Conservation (phyloP, 371 early-diverging fungal genomes). For the Dichotomocladium elegans region DNA sequence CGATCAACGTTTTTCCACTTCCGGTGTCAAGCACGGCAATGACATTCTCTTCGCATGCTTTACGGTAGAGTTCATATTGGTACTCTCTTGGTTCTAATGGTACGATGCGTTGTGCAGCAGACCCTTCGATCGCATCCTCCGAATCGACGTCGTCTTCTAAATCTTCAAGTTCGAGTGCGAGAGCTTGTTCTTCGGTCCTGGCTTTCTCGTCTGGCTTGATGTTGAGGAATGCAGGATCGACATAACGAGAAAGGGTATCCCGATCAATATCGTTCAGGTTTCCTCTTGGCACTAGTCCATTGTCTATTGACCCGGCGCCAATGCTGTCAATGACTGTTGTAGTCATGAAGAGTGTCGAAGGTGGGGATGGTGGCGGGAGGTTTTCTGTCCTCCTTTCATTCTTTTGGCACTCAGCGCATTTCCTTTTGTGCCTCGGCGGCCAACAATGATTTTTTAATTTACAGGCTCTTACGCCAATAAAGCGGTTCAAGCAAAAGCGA, state of each 20-base stretch:
- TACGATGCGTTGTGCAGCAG: constrained; percentile 4
- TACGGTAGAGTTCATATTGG: constrained; percentile 71
- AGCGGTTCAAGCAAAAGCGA: too few relatives aligned
- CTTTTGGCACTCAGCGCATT: too few relatives aligned
- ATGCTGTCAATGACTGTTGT: too few relatives aligned
- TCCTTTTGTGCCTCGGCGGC: too few relatives aligned
- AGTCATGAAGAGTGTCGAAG: too few relatives aligned
- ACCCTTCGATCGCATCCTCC: constrained; percentile 5
- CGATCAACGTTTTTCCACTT: constrained; percentile 90
- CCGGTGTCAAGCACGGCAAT: constrained; percentile 91
- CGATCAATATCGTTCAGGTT: constrained; percentile 30
- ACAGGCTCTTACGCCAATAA: too few relatives aligned
- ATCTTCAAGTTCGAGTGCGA: constrained; percentile 25
- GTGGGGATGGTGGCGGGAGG: too few relatives aligned
- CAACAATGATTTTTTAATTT: too few relatives aligned
- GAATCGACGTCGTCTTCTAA: constrained; percentile 14
- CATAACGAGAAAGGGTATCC: constrained; percentile 14
- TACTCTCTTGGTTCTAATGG: constrained; percentile 64
- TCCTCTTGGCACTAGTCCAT: too few relatives aligned
- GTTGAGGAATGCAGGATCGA: constrained; percentile 32
- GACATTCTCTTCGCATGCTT: constrained; percentile 68
- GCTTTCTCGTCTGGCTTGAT: constrained; percentile 18
- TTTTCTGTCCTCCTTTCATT: too few relatives aligned
- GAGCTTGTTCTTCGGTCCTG: constrained; percentile 16
- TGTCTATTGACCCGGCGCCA: too few relatives aligned